Conservation (phyloP, 495 filamentous ascomycete genomes). For the Pyrenopolyporus hunteri region DNA sequence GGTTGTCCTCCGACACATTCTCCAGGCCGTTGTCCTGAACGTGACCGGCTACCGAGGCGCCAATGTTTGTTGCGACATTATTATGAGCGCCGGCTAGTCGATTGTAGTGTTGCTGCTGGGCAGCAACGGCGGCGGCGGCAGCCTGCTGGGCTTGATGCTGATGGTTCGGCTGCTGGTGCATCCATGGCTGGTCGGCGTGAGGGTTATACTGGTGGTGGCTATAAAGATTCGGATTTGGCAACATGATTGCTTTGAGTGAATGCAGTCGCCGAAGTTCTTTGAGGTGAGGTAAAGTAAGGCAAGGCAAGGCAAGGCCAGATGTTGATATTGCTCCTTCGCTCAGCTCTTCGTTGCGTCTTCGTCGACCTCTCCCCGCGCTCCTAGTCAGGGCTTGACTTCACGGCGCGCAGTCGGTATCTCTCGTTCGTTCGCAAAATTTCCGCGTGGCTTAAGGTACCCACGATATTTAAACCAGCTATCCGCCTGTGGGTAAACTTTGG, state of each 20-base stretch:
- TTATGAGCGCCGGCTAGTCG: conserved; percentile 72
- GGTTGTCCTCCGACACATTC: conserved; percentile 83
- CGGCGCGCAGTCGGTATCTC: too few species aligned
- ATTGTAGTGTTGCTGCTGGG: conserved; percentile 62
- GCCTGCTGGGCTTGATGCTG: conserved; percentile 70
- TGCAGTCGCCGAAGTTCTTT: not conserved
- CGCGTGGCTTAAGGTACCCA: too few species aligned
- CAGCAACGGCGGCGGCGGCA: conserved; percentile 57
- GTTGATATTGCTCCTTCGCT: not conserved
- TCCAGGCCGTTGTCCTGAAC: conserved; percentile 62
- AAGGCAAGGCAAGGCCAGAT: not conserved
- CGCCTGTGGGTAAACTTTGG: too few species aligned
- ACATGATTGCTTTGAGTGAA: conserved; percentile 43
- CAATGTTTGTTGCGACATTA: conserved; percentile 39
- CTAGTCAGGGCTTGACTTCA: too few species aligned
- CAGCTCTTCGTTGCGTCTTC: too few species aligned
- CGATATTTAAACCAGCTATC: too few species aligned
- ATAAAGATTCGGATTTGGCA: conserved; percentile 53
- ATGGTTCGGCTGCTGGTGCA: conserved; percentile 71
- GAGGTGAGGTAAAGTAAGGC: too few species aligned
- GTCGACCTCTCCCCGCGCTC: not conserved
- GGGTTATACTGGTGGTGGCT: conserved; percentile 77
- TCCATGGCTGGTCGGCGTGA: conserved; percentile 77
- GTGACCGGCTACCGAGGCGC: conserved; percentile 58
- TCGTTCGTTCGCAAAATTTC: too few species aligned